Evolutionary conservation across 305 asterid genomes (phyloP), one percentile per base, ranked within the genome.

Genomic region (Fraxinus ornus): DNA sequence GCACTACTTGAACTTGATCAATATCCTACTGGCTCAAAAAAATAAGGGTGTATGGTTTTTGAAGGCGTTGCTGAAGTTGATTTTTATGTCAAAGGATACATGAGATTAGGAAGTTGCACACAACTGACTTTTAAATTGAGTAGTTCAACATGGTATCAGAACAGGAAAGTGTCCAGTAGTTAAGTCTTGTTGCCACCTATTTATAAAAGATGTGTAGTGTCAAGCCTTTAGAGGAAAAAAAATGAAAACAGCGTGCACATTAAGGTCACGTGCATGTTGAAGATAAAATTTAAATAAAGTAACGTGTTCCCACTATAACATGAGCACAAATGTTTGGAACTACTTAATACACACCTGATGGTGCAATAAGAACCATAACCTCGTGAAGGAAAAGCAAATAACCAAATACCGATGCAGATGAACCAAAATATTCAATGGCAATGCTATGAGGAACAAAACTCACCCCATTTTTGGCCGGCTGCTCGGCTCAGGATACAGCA

Each of bases 381-480:
- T 44, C 52, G n/a, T 17, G 49, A 2, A 30, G 36, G 37, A 21
- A 49, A 13, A 32, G 60, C 57, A 77, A 52, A 7, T 8, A 82
- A 32, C 12, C 28, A 57, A 57, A 57, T 7, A 57, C 28, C 7
- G 70, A 19, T 9, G 76, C 82, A 76, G 75, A 62, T 19, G 80
- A 57, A 71, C 13, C 21, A 39, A n/a, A 73, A 7, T 35, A 77
- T 62, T 49, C 13, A 0, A 52, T 35, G 15, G 55, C 78, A 35
- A 49, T 36, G 32, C 0, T 36, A 21, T 7, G 33, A 82, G 26
- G 6, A 36, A n/a, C 47, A 83, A 79, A 79, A 57, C 90, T 83
- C 87, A 91, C 99, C 91, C 88, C 89, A 91, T 88, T 84, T 90
- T 91, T n/a, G 99, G 99, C 71, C 99, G 93, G 88, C 91, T 88